Evolutionary conservation across 1,139 yeast genomes (phyloP).

Genomic region (Kurtzmaniella quercitrusa): DNA sequence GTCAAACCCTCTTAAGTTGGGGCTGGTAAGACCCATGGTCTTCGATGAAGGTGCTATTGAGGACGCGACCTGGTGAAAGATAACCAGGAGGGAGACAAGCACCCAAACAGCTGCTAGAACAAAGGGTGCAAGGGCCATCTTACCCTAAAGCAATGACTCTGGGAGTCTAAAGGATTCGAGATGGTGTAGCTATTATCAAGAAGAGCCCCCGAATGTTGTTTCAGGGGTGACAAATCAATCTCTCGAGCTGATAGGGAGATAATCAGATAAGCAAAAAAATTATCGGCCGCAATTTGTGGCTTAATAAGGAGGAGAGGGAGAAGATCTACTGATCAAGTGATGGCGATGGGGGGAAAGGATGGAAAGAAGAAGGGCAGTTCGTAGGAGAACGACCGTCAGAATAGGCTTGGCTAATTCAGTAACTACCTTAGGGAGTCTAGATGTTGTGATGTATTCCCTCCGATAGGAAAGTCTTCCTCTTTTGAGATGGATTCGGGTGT

Average conservation of each 20-base stretch:
- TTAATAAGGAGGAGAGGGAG: not conserved
- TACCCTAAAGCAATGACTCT: not conserved
- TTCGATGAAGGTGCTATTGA: not conserved
- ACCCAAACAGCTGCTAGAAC: not conserved
- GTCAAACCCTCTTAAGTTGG: constrained; percentile 13
- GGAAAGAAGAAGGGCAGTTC: no score
- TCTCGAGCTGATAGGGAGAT: not conserved
- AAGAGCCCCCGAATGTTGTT: not conserved
- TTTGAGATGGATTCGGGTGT: no score
- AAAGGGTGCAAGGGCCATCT: not conserved
- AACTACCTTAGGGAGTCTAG: no score
- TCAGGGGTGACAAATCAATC: not conserved
- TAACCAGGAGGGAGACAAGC: not conserved
- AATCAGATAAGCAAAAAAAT: not conserved
- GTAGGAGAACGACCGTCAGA: no score
- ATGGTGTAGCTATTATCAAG: not conserved
- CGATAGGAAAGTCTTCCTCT: no score
- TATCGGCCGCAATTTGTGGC: not conserved
- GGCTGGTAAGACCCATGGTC: not conserved
- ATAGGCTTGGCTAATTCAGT: no score
- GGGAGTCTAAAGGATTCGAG: not conserved
- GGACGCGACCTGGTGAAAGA: not conserved
- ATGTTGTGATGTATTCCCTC: no score
- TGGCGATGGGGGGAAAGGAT: not conserved
- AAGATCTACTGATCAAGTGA: not conserved